phyloP scores from a whole-genome alignment of 1,284 basidiomycete species.

The Golubevia pallescens region DNA sequence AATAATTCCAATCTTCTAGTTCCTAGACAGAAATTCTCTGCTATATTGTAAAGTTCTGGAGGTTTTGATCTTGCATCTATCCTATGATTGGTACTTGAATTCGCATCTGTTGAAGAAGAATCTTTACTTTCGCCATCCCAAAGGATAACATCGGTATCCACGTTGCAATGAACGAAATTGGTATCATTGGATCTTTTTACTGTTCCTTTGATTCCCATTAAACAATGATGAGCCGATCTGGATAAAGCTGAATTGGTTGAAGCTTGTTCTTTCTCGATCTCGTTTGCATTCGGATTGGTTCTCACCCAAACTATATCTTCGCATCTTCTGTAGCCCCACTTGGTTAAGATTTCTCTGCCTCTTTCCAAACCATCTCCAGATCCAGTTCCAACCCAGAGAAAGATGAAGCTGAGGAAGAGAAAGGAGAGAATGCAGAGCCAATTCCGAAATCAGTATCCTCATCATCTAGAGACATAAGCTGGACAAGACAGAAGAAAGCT shows the following conservation, averaged over 20 bases:
- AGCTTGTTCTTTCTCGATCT: too few relatives aligned
- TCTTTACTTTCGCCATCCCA: conserved; percentile 32
- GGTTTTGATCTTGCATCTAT: conserved; percentile 44
- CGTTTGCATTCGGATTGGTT: conserved; percentile 70
- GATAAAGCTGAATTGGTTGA: conserved; percentile 33
- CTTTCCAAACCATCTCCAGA: conserved; percentile 88
- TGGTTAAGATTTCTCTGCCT: conserved; percentile 85
- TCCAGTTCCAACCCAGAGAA: conserved; percentile 94
- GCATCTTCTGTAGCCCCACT: conserved; percentile 93
- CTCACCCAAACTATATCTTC: conserved; percentile 98
- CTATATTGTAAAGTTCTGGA: conserved; percentile 48
- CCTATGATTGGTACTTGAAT: neutral
- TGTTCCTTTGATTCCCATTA: conserved; percentile 61
- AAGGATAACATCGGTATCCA: conserved; percentile 60
- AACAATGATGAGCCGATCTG: conserved; percentile 46
- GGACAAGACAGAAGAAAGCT: neutral
- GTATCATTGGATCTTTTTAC: conserved; percentile 46
- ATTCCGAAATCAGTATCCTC: neutral
- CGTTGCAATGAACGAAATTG: conserved; percentile 60
- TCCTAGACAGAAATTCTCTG: conserved; percentile 60
- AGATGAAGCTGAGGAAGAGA: conserved; percentile 73
- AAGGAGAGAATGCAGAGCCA: neutral
- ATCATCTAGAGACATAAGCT: neutral
- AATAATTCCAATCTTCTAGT: conserved; percentile 60
- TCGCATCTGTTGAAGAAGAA: neutral